Evolutionary conservation across 495 filamentous ascomycete genomes (phyloP), one percentile per base, ranked within the genome.

Genomic region (Penicillium maclennaniae): DNA sequence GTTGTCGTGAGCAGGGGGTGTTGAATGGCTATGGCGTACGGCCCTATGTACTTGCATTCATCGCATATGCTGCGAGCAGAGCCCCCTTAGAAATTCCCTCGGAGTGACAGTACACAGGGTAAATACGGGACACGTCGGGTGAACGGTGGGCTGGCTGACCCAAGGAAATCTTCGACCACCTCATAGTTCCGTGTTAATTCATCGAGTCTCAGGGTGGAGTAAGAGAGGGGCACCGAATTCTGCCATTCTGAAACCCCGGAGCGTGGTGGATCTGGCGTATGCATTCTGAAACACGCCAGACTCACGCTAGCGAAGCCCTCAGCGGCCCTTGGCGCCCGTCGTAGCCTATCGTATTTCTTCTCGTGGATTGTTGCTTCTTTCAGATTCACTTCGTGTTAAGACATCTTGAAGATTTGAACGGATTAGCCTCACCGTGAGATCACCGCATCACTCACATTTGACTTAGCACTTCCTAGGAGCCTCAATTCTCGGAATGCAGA

Each of bases 281-380:
- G 36, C 27, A 48, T 55, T 46, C 44, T 65, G 62, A 65, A 65
- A 65, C 62, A 63, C 62, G 36, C 59, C 56, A 62, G 52, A n/a
- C 43, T 28, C 6, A 27, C 55, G 43, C 61, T 64, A 64, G 58
- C 39, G 21, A 20, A 16, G 10, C 9, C 47, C 45, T 50, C 61
- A 64, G 62, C 50, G 43, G 25, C 23, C 46, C 55, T 44, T 48
- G 61, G 54, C 47, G 26, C 51, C 8, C 19, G 17, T 36, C 19
- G 49, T 38, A 7, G 27, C 20, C 6, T 43, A 15, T 16, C 2
- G 38, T 7, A 9, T 15, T 5, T 28, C 12, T 37, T n/a, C 6
- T 26, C 46, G 47, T 47, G 51, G 51, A 59, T 59, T 51, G 51
- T 38, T 55, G 25, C 51, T 51, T 47, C 34, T 54, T 34, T 59